phyloP scores from a whole-genome alignment of 352 stramenopile genomes.

The Phytophthora pistaciae region DNA sequence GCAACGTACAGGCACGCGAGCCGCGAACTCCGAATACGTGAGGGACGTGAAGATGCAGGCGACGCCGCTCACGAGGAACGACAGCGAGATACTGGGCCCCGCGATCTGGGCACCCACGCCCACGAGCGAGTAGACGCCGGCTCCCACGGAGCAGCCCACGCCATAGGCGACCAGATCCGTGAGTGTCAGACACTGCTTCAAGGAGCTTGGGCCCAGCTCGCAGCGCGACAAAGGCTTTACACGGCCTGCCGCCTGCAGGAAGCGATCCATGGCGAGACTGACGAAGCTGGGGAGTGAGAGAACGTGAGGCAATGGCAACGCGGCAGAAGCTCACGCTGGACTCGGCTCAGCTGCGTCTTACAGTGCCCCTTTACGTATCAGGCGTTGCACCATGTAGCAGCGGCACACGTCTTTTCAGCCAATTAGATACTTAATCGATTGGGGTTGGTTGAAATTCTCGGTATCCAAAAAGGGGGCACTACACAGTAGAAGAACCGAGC shows the following conservation, averaged over 20 bases:
- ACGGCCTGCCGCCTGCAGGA: conserved; percentile 64
- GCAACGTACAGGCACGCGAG: conserved; percentile 76
- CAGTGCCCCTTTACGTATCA: conserved; percentile 1
- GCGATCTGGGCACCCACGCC: conserved; percentile 87
- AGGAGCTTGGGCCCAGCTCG: conserved; percentile 39
- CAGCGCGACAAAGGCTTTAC: conserved; percentile 79
- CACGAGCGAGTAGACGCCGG: conserved; percentile 95
- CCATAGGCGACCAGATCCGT: conserved; percentile 89
- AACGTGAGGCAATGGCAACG: not conserved
- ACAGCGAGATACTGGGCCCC: conserved; percentile 90
- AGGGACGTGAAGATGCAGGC: conserved; percentile 93
- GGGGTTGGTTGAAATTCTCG: conserved; percentile 28
- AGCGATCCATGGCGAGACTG: conserved; percentile 46
- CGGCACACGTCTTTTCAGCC: conserved; percentile 16
- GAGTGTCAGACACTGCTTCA: conserved; percentile 80
- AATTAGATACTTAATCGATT: not conserved
- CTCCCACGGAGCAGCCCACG: conserved; percentile 91
- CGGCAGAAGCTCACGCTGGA: not conserved
- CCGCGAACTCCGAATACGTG: conserved; percentile 92
- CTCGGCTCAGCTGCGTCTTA: not conserved
- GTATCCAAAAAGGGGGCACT: conserved; percentile 38
- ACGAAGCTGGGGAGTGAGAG: not conserved
- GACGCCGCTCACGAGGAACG: conserved; percentile 89
- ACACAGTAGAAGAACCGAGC: conserved; percentile 8
- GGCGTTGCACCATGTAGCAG: not conserved